Percentiles rank a stretch among this genome's conserved stretches.
These are phyloP conservation scores for Podospora pseudoanserina DNA, from an alignment of 495 filamentous ascomycete genomes.

Conservation along the genomic window DNA sequence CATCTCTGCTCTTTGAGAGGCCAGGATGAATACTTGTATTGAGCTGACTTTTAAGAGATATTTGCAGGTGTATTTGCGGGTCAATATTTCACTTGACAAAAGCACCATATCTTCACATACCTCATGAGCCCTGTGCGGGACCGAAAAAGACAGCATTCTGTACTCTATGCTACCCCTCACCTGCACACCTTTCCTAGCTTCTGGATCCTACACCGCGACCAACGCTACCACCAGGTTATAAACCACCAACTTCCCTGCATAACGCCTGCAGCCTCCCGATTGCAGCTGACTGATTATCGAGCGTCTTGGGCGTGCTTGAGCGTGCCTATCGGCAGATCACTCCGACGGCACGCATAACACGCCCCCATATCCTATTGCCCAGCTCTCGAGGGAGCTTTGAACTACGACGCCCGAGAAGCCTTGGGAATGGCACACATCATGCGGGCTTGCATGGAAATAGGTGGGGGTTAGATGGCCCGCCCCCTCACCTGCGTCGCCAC, in stretches of 20 bases:
- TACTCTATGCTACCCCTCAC: background rate
- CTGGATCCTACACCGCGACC: background rate
- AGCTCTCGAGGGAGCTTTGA: background rate
- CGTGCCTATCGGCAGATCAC: background rate
- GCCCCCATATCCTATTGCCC: background rate
- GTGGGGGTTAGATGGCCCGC: background rate
- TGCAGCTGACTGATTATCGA: background rate
- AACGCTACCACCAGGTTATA: background rate
- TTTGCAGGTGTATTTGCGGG: background rate
- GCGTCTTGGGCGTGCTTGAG: background rate
- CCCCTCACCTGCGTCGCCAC: background rate
- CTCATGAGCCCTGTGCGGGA: background rate
- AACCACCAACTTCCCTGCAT: background rate
- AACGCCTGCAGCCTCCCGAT: background rate
- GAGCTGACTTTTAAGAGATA: background rate
- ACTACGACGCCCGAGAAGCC: background rate
- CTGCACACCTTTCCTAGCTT: background rate
- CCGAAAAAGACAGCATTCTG: background rate
- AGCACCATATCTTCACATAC: background rate
- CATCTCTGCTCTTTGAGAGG: background rate
- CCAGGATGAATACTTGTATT: background rate
- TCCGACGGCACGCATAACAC: background rate
- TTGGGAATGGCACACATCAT: background rate
- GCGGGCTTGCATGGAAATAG: background rate
- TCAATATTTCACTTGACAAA: background rate